Conservation (phyloP, 306 rosid genomes). For the Mimosa bimucronata region DNA sequence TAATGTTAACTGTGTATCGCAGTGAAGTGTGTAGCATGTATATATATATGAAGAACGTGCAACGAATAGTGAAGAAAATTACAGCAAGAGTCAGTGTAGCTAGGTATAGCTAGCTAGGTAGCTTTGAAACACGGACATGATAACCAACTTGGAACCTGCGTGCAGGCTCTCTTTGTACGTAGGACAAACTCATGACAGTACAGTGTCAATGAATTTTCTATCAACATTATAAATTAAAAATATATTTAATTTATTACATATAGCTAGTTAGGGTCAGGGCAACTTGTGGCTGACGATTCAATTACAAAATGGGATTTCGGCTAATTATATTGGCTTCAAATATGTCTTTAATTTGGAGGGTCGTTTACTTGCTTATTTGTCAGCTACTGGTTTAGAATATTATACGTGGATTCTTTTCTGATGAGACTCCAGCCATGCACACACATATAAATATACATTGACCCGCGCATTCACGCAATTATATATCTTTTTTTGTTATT, state of each 20-base stretch:
- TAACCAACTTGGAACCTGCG: neutral
- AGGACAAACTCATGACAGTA: conserved; percentile 14
- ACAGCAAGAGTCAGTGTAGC: neutral
- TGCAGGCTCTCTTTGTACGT: neutral
- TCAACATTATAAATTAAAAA: neutral
- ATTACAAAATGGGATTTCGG: neutral
- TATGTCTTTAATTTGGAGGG: neutral
- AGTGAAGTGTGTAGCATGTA: neutral
- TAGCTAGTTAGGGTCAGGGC: neutral
- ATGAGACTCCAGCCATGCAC: conserved; percentile 4
- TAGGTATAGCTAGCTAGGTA: conserved; percentile 1
- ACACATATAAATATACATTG: conserved; percentile 11
- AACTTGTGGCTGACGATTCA: neutral
- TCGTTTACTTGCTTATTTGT: conserved; percentile 11
- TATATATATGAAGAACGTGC: neutral
- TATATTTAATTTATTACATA: no score
- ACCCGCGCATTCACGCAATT: conserved; percentile 35
- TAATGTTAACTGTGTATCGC: neutral
- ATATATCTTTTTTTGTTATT: neutral
- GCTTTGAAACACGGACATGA: neutral
- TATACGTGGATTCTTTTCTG: neutral
- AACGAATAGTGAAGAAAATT: conserved; percentile 14
- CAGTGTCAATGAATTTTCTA: neutral
- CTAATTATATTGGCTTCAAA: neutral
- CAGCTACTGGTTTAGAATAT: conserved; percentile 11